Base-by-base conservation (phyloP, 2,329 filamentous ascomycete species). In the Lecanicillium sp. region DNA sequence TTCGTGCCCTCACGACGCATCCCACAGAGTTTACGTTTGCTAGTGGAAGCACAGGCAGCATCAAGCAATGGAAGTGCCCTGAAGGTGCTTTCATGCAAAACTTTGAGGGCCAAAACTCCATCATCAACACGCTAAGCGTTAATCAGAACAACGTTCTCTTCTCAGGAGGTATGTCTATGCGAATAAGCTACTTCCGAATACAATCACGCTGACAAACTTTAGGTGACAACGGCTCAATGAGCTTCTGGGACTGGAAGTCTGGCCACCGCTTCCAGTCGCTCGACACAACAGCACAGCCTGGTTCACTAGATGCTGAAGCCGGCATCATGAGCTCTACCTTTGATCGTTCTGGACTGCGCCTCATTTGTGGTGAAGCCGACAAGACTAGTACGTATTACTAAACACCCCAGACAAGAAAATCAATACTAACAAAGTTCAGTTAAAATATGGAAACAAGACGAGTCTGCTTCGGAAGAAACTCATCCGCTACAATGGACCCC, bases 11-110 rank as follows among this genome's bases (percentile, higher is more conserved):
- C 11, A 78, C 87, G 10, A 74, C 83, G 4, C 92, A 98, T 57
- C 92, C 94, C 0, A 79, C 78, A 44, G 92, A 98, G 61, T 98
- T 95, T 57, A 98, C 94, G 0, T 98, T 98, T 58, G 92, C 92
- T 4, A 89, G 79, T 44, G 92, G 84, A 31, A 94, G 87, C 54
- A 89, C 90, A 0, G 84, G 85, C 17, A 89, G 85, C 57, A 96
- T 98, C 65, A 98, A 98, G 70, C 92, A 98, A 65, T 98, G 92
- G 90, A 96, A 97, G 61, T 97, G 89, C 50, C 94, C 94, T 2
- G 88, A 96, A 58, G 94, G 90, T 28, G 87, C 87, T 13, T 97
- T 98, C 58, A 98, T 98, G 92, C 89, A 96, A 61, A 97, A 97
- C 58, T 97, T 97, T 54, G 87, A 95, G 31, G 90, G 90, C 4